phyloP scores from a whole-genome alignment of 2,329 filamentous ascomycete species.

The Onygenales sp. region DNA sequence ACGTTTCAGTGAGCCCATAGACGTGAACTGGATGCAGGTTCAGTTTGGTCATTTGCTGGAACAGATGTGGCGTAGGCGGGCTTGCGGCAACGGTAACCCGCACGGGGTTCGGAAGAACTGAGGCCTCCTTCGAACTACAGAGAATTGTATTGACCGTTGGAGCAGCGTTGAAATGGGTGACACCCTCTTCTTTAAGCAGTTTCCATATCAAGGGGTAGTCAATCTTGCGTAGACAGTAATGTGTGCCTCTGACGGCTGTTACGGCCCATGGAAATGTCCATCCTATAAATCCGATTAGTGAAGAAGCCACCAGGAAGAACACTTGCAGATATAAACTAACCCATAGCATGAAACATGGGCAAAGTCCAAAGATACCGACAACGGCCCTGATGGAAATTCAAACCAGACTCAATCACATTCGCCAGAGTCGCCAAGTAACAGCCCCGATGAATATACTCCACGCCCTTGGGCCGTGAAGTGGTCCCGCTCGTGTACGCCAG shows the following conservation, averaged over 20 bases:
- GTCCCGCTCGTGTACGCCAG: constrained; percentile 93
- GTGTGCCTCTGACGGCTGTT: constrained; percentile 87
- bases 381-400: constrained; percentile 60
- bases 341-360: constrained; percentile 69
- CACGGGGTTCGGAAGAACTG: constrained; percentile 58
- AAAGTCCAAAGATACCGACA: constrained; percentile 87
- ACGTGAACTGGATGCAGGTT: constrained; percentile 90
- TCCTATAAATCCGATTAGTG: constrained; percentile 21
- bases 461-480: constrained; percentile 83
- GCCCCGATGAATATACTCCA: constrained; percentile 82
- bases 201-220: constrained; percentile 92
- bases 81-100: constrained; percentile 87
- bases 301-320: constrained; percentile 51
- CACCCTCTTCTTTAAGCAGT: constrained; percentile 70
- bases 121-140: constrained; percentile 69
- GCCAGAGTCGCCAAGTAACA: constrained; percentile 75
- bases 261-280: constrained; percentile 91
- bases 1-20: constrained; percentile 81
- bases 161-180: constrained; percentile 93
- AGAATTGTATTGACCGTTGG: constrained; percentile 94
- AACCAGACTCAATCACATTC: constrained; percentile 79
- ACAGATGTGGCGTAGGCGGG: constrained; percentile 80
- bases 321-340: constrained; percentile 21
- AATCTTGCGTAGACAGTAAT: constrained; percentile 89
- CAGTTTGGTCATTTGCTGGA: constrained; percentile 80